Evolutionary conservation across 306 rosid species (phyloP).

Genomic region (Lagenaria siceraria): DNA sequence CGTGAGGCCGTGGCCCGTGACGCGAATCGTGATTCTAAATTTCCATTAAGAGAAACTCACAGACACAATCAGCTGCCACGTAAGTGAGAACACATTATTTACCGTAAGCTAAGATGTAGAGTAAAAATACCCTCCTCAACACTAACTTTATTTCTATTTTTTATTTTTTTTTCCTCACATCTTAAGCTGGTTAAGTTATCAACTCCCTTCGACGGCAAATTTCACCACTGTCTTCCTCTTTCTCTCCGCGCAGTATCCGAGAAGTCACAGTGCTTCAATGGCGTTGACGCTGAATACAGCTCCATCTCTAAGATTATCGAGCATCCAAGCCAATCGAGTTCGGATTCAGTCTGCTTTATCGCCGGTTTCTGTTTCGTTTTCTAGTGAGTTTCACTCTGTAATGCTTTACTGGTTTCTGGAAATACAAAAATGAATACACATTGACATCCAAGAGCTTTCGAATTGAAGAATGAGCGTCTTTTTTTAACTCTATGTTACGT

Average conservation of each 20-base stretch:
- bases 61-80: neutral
- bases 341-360: constrained; percentile 17
- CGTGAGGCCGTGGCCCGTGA: too few species aligned
- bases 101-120: neutral
- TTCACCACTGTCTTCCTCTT: neutral
- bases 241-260: neutral
- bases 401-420: neutral
- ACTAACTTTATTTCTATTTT: neutral
- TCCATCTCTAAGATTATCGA: constrained; percentile 23
- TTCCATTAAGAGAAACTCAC: neutral
- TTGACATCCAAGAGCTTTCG: neutral
- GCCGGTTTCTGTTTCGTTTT: constrained; percentile 30
- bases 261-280: constrained; percentile 22
- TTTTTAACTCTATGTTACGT: neutral
- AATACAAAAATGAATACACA: neutral
- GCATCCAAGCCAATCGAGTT: constrained; percentile 12
- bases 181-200: constrained; percentile 14
- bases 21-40: neutral
- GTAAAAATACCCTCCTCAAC: neutral
- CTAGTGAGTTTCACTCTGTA: constrained; percentile 34
- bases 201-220: neutral
- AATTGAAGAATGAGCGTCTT: neutral
- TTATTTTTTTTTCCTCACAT: neutral
- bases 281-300: constrained; percentile 36
- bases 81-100: neutral